Evolutionary conservation across 331 rosid genomes (phyloP), one percentile per base, ranked within the genome.

Genomic region (Phaseolus coccineus): DNA sequence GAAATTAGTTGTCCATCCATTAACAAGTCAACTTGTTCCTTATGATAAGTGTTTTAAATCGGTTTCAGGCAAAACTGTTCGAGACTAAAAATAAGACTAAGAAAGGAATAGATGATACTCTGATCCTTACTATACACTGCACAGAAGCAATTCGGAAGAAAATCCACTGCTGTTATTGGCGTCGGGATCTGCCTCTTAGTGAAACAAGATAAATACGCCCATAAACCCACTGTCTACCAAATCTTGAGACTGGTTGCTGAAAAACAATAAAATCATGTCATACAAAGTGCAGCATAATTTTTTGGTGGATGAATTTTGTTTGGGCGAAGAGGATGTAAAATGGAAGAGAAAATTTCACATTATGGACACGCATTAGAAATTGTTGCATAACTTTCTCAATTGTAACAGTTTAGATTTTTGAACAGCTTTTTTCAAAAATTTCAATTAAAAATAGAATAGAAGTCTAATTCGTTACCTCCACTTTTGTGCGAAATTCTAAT

Each of bases 191-290:
- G 77, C 90, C 81, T 75, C 73, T 73, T 19, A 75, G 72, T 1
- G 93, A 85, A 80, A 96, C 98, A 24, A 96, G 91, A 85, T 88
- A 91, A 80, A 96, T 86, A 52, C 93, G 96, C 46, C 99, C 99
- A 19, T 96, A 86, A 64, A 91, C 90, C 99, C 99, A 91, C 71
- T 87, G 86, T 82, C 96, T 91, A 48, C 93, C 92, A 12, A 89
- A 76, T 72, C 84, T 85, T 56, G 98, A 90, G 78, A 46, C 67
- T 11, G 94, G 74, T 84, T 76, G 86, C 99, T 96, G 93, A 88
- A 82, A 58, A 70, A 75, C 27, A 59, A 76, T 15, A 52, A 51
- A 47, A 44, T 13, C 77, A 19, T 11, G 69, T 62, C 53, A 87
- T 48, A 48, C 68, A 65, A 73, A 77, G 28, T 50, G 30, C 51